A percentile compares a stretch with the other conserved stretches of the same genome.
Evolutionary conservation across 164 flowering plant species (phyloP).

Genomic region (Paratinospora sagittata): DNA sequence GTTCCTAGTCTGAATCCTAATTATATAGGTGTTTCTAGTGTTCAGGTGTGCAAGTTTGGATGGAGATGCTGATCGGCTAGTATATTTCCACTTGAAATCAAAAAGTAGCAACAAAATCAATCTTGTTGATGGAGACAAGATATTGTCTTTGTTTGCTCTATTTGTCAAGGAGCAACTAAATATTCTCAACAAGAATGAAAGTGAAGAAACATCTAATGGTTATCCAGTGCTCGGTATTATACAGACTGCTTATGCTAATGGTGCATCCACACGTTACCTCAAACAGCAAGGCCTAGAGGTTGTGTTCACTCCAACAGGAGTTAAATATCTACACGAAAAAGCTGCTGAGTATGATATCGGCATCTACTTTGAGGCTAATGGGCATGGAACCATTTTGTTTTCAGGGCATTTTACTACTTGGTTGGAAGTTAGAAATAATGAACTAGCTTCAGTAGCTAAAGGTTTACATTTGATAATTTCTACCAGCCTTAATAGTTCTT

Average conservation of each 20-base stretch:
- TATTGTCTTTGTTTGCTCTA: slow-evolving; percentile 75
- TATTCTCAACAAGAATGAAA: slow-evolving; percentile 29
- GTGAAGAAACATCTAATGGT: slow-evolving; percentile 10
- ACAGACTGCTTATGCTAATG: slow-evolving; percentile 98
- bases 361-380: slow-evolving; percentile 96
- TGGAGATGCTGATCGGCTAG: slow-evolving; percentile 97
- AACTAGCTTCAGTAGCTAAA: slow-evolving; percentile 42
- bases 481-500: neutral
- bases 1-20: slow-evolving; percentile 12
- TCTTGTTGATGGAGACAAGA: slow-evolving; percentile 96
- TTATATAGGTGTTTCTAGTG: slow-evolving; percentile 29
- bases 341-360: slow-evolving; percentile 90
- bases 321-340: slow-evolving; percentile 83
- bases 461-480: slow-evolving; percentile 31
- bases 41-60: slow-evolving; percentile 98
- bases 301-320: slow-evolving; percentile 83
- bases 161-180: slow-evolving; percentile 72
- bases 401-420: slow-evolving; percentile 52
- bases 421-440: slow-evolving; percentile 49
- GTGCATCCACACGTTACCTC: slow-evolving; percentile 81
- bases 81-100: slow-evolving; percentile 55
- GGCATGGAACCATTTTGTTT: slow-evolving; percentile 94
- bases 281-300: slow-evolving; percentile 66
- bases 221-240: slow-evolving; percentile 60
- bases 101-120: slow-evolving; percentile 36